Percentiles rank a stretch among this genome's conserved stretches.
Conservation (phyloP, 169 alveolate genomes). For the Neospora caninum region DNA sequence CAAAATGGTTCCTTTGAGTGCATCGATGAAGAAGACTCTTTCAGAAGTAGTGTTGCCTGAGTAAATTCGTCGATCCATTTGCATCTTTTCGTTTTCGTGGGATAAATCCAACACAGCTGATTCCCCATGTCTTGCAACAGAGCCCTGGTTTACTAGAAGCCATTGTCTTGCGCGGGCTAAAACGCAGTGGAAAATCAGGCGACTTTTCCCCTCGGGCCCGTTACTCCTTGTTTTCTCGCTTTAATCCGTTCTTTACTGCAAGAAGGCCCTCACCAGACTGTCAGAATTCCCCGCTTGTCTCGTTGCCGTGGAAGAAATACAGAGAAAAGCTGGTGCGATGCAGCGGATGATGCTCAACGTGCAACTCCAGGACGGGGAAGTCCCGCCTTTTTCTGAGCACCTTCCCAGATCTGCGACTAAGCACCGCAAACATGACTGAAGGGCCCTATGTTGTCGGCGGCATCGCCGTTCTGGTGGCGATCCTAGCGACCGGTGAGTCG, state of each 20-base stretch:
- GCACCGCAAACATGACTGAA: not conserved
- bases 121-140: no score
- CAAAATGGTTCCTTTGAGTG: no score
- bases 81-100: no score
- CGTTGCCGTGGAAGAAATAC: not conserved
- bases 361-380: not conserved
- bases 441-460: not conserved
- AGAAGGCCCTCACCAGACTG: not conserved
- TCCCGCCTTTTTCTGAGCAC: not conserved
- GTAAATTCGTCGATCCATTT: no score
- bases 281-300: not conserved
- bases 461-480: constrained; percentile 7
- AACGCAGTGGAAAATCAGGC: no score
- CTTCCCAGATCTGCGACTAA: not conserved
- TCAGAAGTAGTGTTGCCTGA: no score
- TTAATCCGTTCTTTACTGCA: not conserved
- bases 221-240: no score
- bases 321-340: not conserved
- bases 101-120: no score
- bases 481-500: constrained; percentile 6
- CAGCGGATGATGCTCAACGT: not conserved
- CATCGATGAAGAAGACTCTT: no score
- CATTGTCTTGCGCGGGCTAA: not conserved
- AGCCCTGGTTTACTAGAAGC: not conserved
- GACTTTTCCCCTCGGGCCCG: no score